Evolutionary conservation across 2,329 filamentous ascomycete genomes (phyloP), one percentile per base, ranked within the genome.

Genomic region (Clonostachys byssicola): DNA sequence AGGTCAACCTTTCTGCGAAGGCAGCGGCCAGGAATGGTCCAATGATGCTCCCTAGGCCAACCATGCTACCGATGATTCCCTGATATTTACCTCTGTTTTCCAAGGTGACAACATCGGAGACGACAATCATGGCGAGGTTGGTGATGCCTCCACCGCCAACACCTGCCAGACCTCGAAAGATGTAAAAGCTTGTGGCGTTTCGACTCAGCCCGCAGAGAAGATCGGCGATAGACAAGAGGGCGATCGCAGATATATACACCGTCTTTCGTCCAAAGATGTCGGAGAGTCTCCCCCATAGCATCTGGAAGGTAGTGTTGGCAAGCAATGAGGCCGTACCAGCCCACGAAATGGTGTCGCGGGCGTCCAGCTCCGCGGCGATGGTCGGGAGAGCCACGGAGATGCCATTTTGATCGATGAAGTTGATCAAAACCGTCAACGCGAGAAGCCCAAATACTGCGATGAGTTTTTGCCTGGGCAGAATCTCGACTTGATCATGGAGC

Each of bases 101-200:
- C 5, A 84, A 64, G 0, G 78, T 78, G 1, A 82, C 78, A 7
- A 84, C 65, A 56, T 85, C 81, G 7, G 72, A 78, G 2, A 83
- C 74, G 45, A 84, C 81, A 54, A 85, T 83, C 75, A 82, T 82
- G 5, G 74, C 67, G 42, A 84, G 60, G 18, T 76, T 79, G 30
- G 71, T 74, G 43, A 86, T 75, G 10, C 83, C 83, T 2, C 82
- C 83, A 40, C 75, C 77, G 10, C 78, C 81, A n/a, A 86, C 67
- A 46, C 83, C 82, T 10, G 81, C 75, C 17, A 83, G 55, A 5
- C 71, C 82, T 35, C 83, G 72, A 56, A 83, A 85, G 17, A 77
- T 68, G 61, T 84, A 85, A 23, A 86, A 73, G 68, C 80, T 78
- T 17, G 74, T 68, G 1, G 75, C 71, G 48, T 72, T 81, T 38